Evolutionary conservation across 768 basidiomycete species (phyloP).

Genomic region (Boletus fagicola): DNA sequence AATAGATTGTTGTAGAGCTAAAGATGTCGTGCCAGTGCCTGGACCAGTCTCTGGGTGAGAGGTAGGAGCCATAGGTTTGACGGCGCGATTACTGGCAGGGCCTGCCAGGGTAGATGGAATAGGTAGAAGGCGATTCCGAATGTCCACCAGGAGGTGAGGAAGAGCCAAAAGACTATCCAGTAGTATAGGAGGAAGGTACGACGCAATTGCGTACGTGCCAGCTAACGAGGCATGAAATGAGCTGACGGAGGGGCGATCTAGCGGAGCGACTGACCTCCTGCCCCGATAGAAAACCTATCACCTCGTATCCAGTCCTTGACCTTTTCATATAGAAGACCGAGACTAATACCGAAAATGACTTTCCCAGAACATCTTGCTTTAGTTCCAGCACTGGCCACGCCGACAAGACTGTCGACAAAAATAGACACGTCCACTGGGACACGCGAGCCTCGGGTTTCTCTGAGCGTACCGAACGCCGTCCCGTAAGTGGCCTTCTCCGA

Average conservation of each 20-base stretch:
- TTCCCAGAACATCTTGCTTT: conserved; percentile 38
- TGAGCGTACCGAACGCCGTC: conserved; percentile 57
- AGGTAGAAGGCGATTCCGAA: conserved; percentile 61
- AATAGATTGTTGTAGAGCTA: conserved; percentile 3
- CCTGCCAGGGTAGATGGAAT: conserved; percentile 42
- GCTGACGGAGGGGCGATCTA: neutral
- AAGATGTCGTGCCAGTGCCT: neutral
- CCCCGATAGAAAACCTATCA: conserved; percentile 69
- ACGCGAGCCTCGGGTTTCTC: conserved; percentile 43
- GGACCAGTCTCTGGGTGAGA: conserved; percentile 13
- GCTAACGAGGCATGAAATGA: conserved; percentile 42
- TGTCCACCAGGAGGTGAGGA: conserved; percentile 60
- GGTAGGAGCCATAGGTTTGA: conserved; percentile 16
- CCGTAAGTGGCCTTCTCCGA: conserved; percentile 75
- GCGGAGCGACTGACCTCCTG: conserved; percentile 59
- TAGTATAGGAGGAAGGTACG: conserved; percentile 61
- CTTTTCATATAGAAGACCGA: conserved; percentile 41
- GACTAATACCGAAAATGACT: conserved; percentile 42
- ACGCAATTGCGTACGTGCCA: conserved; percentile 65
- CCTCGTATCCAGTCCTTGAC: conserved; percentile 60
- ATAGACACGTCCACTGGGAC: conserved; percentile 54
- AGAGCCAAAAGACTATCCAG: conserved; percentile 65
- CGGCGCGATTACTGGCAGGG: conserved; percentile 29
- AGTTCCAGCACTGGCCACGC: conserved; percentile 57
- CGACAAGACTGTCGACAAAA: conserved; percentile 58